A percentile compares a stretch with the other conserved stretches of the same genome.
Evolutionary conservation across 2,329 filamentous ascomycete species (phyloP).

Genomic region (Xylaria sp.): DNA sequence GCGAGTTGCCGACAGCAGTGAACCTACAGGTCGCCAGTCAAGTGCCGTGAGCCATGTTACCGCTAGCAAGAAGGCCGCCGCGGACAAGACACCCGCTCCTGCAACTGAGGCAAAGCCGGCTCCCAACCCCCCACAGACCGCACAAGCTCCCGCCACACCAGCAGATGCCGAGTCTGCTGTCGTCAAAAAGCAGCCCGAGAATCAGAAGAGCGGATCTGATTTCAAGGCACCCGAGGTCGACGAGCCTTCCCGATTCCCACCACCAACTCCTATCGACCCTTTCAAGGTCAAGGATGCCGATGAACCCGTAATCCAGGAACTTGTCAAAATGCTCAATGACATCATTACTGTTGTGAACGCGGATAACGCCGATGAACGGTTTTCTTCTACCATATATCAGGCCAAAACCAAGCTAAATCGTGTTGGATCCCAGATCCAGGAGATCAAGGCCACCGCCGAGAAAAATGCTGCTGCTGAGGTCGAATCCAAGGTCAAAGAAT

Average conservation of each 20-base stretch:
- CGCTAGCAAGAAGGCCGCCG: constrained; percentile 47
- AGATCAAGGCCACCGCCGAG: constrained; percentile 75
- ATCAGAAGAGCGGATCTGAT: constrained; percentile 46
- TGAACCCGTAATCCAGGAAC: constrained; percentile 89
- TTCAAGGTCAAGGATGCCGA: constrained; percentile 78
- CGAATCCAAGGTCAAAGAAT: constrained; percentile 76
- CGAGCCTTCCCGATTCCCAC: constrained; percentile 71
- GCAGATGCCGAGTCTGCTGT: constrained; percentile 45
- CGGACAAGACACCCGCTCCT: constrained; percentile 33
- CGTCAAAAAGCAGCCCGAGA: constrained; percentile 23
- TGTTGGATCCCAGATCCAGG: constrained; percentile 81
- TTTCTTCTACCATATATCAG: constrained; percentile 80
- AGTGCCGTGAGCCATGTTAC: constrained; percentile 46
- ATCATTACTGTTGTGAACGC: constrained; percentile 94
- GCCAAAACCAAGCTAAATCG: constrained; percentile 85
- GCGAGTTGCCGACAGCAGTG: constrained; percentile 49
- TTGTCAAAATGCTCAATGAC: constrained; percentile 95
- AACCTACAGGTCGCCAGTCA: constrained; percentile 45
- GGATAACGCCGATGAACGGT: constrained; percentile 81
- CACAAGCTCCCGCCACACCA: constrained; percentile 50
- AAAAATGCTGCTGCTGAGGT: constrained; percentile 81
- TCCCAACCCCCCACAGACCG: constrained; percentile 42
- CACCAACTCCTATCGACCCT: constrained; percentile 79
- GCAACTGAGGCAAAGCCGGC: constrained; percentile 37
- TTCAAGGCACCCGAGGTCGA: constrained; percentile 71